Base-by-base conservation (phyloP, 768 basidiomycete genomes). In the Tulasnella sp. region DNA sequence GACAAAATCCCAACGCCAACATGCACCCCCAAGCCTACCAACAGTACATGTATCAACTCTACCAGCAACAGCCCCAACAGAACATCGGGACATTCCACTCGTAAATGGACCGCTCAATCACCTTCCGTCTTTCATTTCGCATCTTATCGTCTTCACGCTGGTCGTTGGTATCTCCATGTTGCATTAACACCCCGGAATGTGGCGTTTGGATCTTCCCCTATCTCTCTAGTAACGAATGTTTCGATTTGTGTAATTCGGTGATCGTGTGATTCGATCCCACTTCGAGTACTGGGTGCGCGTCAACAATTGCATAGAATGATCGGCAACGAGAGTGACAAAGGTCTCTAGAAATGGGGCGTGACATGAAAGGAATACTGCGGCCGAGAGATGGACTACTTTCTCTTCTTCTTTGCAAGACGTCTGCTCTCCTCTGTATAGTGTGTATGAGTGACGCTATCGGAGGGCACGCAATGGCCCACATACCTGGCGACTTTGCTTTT, bases 11-110 rank as follows among this genome's bases (percentile, higher is more conserved):
- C 29, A 72, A 77, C 40, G 88, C 89, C 79, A 85, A 89, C 70
- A 87, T 91, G 13, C 88, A 91, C 78, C 86, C 88, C 80, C 91
- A 92, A 82, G 84, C 91, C 80, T 93, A 93, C 83, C 90, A 92
- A 84, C 88, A 90, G 78, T 94, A 93, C 86, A 91, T 93, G 92
- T 93, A 93, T 83, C 91, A 91, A 85, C 86, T 92, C 83, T 94
- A 94, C 84, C 80, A 79, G 44, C 92, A 78, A 92, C 85, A 79
- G 83, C 91, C 92, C 85, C 90, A 88, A 81, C 89, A 89, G 80
- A 91, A 92, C 84, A 92, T 93, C 90, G 92, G 93, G 82, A 83
- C 91, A 74, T 94, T 91, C 88, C 90, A 90, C 83, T 84, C 88
- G 80, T 91, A 78, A 77, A 67, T 29, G 32, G 10, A 7, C 61